These are phyloP conservation scores for Babesia ovis DNA, from an alignment of 169 alveolate genomes.

Conservation along the genomic window DNA sequence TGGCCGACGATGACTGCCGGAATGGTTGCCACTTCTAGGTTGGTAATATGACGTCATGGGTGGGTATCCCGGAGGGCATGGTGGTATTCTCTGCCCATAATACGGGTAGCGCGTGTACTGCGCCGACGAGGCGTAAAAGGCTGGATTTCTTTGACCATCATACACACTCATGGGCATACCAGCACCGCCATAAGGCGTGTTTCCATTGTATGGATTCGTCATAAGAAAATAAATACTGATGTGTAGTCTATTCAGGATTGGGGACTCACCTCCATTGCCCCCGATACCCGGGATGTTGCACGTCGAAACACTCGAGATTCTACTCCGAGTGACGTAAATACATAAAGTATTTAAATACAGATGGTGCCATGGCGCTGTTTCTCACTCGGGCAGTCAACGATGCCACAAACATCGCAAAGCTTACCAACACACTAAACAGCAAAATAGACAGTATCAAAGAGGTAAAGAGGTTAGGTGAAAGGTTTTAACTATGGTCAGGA, in stretches of 20 bases:
- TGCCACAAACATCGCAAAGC: constrained; percentile 27
- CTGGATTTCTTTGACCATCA: neutral
- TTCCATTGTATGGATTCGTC: neutral
- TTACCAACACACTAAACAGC: constrained; percentile 13
- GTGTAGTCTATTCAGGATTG: neutral
- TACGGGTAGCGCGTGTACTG: constrained; percentile 11
- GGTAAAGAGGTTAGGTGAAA: neutral
- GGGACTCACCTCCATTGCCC: no score
- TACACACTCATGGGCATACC: constrained; percentile 26
- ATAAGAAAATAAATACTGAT: neutral
- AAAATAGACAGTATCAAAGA: constrained; percentile 31
- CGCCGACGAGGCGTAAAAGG: constrained; percentile 1
- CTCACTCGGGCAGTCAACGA: constrained; percentile 24
- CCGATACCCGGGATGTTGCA: no score
- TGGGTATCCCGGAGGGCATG: neutral
- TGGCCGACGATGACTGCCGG: constrained; percentile 11
- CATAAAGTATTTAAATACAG: neutral
- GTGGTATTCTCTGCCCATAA: neutral
- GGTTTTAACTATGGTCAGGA: constrained; percentile 10
- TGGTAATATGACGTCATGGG: neutral
- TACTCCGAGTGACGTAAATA: neutral
- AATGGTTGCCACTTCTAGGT: neutral
- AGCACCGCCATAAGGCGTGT: neutral
- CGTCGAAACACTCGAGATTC: neutral
- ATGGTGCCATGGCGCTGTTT: constrained; percentile 30